A percentile compares a stretch with the other conserved stretches of the same genome.
Conservation (phyloP, 495 filamentous ascomycete genomes). For the Aspergillus ostianus region DNA sequence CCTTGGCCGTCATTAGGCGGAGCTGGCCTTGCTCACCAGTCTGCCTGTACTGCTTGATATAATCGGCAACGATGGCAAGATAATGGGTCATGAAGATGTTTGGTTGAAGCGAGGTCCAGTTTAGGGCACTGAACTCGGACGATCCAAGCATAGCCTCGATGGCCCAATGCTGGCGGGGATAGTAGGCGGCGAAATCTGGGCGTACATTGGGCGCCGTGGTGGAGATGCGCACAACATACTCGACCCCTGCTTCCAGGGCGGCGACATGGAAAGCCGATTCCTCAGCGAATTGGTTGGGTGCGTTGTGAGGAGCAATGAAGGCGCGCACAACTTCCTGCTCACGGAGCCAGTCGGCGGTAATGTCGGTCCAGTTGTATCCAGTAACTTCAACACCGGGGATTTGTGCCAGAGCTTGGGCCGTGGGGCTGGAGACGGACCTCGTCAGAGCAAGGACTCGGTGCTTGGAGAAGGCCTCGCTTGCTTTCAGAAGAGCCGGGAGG, state of each 20-base stretch:
- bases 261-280: slow-evolving; percentile 38
- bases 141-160: slow-evolving; percentile 41
- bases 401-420: too few species aligned
- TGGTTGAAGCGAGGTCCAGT: slow-evolving; percentile 49
- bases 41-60: too few species aligned
- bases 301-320: slow-evolving; percentile 43
- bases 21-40: too few species aligned
- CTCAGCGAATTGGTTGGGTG: slow-evolving; percentile 40
- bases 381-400: slow-evolving; percentile 37
- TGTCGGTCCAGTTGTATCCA: slow-evolving; percentile 43
- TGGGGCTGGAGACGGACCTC: too few species aligned
- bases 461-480: too few species aligned
- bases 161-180: slow-evolving; percentile 46
- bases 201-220: slow-evolving; percentile 42
- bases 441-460: too few species aligned
- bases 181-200: slow-evolving; percentile 39
- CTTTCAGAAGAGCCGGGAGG: too few species aligned
- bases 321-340: slow-evolving; percentile 37
- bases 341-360: slow-evolving; percentile 42
- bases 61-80: too few species aligned
- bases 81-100: too few species aligned
- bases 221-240: slow-evolving; percentile 50
- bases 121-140: slow-evolving; percentile 35
- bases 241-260: slow-evolving; percentile 40
- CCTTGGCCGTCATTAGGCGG: too few species aligned